A percentile compares a stretch with the other conserved stretches of the same genome.
phyloP scores from a whole-genome alignment of 106 monocot species.

The Acanthochlamys bracteata region DNA sequence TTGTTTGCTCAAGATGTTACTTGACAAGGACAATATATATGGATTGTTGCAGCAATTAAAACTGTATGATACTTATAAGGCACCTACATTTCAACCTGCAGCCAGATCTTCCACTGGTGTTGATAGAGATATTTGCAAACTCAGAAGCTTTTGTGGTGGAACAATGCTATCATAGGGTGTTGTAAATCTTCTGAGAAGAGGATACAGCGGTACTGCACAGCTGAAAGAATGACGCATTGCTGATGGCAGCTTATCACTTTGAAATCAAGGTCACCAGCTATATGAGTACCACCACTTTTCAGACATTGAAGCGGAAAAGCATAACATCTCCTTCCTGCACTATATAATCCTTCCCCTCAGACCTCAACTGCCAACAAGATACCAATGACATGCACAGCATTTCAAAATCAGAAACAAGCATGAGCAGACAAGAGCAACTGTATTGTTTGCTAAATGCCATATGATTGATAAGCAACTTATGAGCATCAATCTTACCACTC shows the following conservation, averaged over 20 bases:
- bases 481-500: conserved; percentile 62
- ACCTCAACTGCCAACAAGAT: conserved; percentile 63
- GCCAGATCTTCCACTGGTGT: too few relatives aligned
- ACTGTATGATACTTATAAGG: too few relatives aligned
- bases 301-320: conserved; percentile 97
- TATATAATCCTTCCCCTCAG: conserved; percentile 91
- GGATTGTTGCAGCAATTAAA: too few relatives aligned
- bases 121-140: too few relatives aligned
- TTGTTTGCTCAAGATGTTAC: too few relatives aligned
- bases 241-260: conserved; percentile 2
- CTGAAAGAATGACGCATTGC: background rate
- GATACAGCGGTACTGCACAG: background rate
- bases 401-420: background rate
- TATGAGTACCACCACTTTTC: conserved; percentile 7
- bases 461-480: background rate
- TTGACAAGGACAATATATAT: too few relatives aligned
- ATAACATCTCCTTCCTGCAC: conserved; percentile 98
- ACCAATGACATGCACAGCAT: background rate
- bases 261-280: background rate
- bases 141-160: background rate
- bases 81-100: too few relatives aligned
- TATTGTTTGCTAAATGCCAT: background rate
- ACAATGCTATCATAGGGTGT: background rate
- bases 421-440: background rate
- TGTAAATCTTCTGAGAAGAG: background rate